Evolutionary conservation across 2,329 filamentous ascomycete genomes (phyloP), one percentile per base, ranked within the genome.

Genomic region (Colletotrichum trifolii): DNA sequence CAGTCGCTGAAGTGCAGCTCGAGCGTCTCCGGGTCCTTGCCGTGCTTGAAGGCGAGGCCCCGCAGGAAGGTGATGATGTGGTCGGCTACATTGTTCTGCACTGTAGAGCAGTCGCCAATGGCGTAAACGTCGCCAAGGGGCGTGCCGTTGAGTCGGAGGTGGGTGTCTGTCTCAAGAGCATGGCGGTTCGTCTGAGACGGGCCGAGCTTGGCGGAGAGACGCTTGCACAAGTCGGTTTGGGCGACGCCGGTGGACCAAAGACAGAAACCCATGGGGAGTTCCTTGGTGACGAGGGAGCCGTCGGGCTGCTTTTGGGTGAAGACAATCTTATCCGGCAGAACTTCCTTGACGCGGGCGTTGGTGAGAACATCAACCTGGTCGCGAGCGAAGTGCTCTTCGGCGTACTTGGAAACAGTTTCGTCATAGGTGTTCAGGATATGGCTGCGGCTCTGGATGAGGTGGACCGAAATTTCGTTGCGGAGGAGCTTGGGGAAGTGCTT

Each of bases 401-500:
- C 95, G 75, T 96, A 99, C 74, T 89, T 89, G 10, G 94, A 97
- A 2, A 99, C 85, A 0, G 93, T 91, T 79, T 99, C 96, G 69
- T 99, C 96, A 75, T 99, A 99, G 0, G 96, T 99, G 81, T 99
- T 99, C 36, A 99, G 84, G 68, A 99, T 99, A 72, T 99, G 96
- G 45, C 91, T 90, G 64, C 96, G 88, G 72, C 93, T 97, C 75
- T 99, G 96, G 67, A 99, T 97, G 50, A 99, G 85, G 74, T 99
- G 96, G 1, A 99, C 95, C 0, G 96, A 98, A 53, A 99, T 97
- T 76, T 99, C 94, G 75, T 98, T 98, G 67, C 96, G 89, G n/a
- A 99, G 80, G 36, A 99, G 88, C 68, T 89, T 90, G 2, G 96
- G 96, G 77, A 97, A 99, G 71, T 91, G 88, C 56, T 85, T 83